These are phyloP conservation scores for Tritrichomonas foetus DNA, from an alignment of 208 protist species.

Conservation along the genomic window DNA sequence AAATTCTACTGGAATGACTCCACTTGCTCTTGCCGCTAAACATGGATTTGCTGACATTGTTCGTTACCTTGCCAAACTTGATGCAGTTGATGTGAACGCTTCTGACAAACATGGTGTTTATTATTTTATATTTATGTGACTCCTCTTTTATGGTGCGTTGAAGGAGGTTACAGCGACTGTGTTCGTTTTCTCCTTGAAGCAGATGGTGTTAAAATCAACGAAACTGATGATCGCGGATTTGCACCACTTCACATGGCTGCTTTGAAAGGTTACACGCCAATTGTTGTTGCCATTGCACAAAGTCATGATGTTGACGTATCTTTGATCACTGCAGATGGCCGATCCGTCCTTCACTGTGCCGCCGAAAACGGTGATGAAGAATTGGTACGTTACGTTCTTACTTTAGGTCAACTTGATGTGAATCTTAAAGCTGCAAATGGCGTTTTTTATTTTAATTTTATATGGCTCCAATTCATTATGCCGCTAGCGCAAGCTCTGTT, in stretches of 20 bases:
- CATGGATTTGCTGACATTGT: neutral
- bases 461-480: neutral
- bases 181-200: neutral
- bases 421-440: neutral
- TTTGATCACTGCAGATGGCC: neutral
- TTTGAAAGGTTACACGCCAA: neutral
- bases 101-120: neutral
- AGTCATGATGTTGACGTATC: neutral
- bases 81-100: neutral
- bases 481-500: neutral
- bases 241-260: neutral
- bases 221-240: neutral
- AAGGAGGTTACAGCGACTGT: neutral
- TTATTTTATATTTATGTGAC: too few relatives aligned
- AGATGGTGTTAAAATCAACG: conserved; percentile 15
- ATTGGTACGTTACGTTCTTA: neutral
- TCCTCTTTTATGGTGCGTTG: neutral
- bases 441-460: too few relatives aligned
- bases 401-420: neutral
- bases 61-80: neutral
- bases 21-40: neutral
- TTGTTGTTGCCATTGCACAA: neutral
- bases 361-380: neutral
- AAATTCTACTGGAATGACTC: neutral
- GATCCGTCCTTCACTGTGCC: neutral